These are phyloP conservation scores for Solanum peruvianum DNA, from an alignment of 257 asterid genomes.

Conservation along the genomic window DNA sequence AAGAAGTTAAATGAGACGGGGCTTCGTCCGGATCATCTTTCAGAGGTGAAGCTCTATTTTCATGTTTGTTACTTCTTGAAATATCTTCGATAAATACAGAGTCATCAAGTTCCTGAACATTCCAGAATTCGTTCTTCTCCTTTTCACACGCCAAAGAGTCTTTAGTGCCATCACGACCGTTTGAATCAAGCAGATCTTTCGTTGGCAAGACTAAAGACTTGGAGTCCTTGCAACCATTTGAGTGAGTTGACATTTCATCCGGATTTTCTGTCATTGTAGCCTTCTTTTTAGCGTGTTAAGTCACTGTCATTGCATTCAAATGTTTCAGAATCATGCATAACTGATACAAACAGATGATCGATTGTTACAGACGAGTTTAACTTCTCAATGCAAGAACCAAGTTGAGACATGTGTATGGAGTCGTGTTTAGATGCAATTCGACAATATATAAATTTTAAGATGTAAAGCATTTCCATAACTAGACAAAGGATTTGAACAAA, in stretches of 20 bases:
- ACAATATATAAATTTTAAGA: background rate
- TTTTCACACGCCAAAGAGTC: constrained; percentile 16
- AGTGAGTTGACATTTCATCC: constrained; percentile 16
- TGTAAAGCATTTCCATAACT: background rate
- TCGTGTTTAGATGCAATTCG: background rate
- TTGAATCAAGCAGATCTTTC: constrained; percentile 19
- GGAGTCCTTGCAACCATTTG: constrained; percentile 19
- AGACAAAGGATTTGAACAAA: background rate
- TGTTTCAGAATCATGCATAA: constrained; percentile 7
- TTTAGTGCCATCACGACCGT: constrained; percentile 10
- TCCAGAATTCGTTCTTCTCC: constrained; percentile 16
- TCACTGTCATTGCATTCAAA: constrained; percentile 23
- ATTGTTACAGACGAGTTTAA: background rate
- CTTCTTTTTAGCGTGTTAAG: constrained; percentile 25
- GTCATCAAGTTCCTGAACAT: constrained; percentile 3
- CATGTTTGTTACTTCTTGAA: constrained; percentile 5
- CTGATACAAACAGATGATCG: background rate
- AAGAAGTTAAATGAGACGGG: constrained; percentile 3
- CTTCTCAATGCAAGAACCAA: background rate
- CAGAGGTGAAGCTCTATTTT: background rate
- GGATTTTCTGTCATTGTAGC: constrained; percentile 48
- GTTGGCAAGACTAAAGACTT: constrained; percentile 17
- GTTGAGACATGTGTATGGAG: background rate
- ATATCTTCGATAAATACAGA: constrained; percentile 16
- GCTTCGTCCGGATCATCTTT: constrained; percentile 6